A percentile compares a stretch with the other conserved stretches of the same genome.
Evolutionary conservation across 495 filamentous ascomycete genomes (phyloP).

Genomic region (Lindgomyces ingoldianus): DNA sequence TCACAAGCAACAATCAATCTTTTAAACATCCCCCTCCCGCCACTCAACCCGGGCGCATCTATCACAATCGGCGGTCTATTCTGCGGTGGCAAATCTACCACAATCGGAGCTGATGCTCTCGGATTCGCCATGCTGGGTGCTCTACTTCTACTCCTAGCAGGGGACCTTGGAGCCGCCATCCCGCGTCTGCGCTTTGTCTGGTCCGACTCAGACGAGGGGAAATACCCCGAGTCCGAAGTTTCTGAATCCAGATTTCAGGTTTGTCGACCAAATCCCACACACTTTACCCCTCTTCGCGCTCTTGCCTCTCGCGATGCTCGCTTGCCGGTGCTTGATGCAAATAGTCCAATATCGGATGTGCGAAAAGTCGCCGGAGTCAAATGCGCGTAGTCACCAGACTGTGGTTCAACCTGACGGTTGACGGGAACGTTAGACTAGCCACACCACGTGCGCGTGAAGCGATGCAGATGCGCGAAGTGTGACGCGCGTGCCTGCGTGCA

Average conservation of each 20-base stretch:
- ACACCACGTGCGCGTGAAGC: neutral
- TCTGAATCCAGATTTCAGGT: neutral
- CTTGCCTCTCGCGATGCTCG: no score
- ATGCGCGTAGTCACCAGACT: neutral
- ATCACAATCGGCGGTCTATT: neutral
- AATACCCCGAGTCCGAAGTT: constrained; percentile 6
- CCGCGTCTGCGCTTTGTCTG: neutral
- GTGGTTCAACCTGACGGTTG: no score
- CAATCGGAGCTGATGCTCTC: neutral
- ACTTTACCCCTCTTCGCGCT: neutral
- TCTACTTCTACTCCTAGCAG: constrained; percentile 8
- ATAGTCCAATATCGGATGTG: neutral
- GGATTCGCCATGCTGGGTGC: constrained; percentile 15
- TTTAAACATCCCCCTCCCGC: constrained; percentile 37
- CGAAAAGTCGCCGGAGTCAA: neutral
- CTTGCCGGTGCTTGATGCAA: no score
- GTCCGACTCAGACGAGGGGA: neutral
- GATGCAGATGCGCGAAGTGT: neutral
- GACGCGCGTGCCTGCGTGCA: neutral
- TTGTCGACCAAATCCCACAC: neutral
- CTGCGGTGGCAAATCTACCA: constrained; percentile 17
- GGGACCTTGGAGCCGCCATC: neutral
- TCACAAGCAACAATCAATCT: constrained; percentile 41
- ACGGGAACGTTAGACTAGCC: no score
- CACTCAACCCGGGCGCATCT: constrained; percentile 26